Evolutionary conservation across 805 yeast species (phyloP).

Genomic region (Phaffomyces antillensis): DNA sequence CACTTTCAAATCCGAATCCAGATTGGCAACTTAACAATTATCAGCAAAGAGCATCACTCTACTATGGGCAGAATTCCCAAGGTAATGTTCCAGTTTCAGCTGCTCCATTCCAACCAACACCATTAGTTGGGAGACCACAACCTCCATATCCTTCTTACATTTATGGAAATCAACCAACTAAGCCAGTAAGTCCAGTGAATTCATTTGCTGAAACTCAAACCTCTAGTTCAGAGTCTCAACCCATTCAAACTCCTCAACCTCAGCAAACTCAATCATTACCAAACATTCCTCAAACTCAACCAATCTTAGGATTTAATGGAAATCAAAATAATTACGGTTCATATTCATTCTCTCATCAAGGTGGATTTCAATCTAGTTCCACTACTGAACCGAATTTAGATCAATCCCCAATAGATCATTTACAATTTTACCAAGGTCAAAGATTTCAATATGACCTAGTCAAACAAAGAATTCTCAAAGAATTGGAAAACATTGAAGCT

Average conservation of each 20-base stretch:
- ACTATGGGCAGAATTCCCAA: conserved; percentile 6
- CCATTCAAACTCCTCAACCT: not conserved
- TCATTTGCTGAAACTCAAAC: not conserved
- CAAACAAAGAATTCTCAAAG: conserved; percentile 12
- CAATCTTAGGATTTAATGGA: too few species aligned
- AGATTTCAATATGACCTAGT: conserved; percentile 18
- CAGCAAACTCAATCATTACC: conserved; percentile 1
- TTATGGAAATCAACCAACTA: conserved; percentile 3
- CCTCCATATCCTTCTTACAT: conserved; percentile 1
- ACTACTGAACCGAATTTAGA: not conserved
- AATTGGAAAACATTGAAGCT: conserved; percentile 9
- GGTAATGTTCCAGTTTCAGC: not conserved
- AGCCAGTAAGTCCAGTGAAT: conserved; percentile 1
- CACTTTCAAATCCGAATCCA: conserved; percentile 1
- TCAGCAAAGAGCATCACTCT: conserved; percentile 5
- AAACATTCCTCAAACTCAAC: not conserved
- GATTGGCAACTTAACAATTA: conserved; percentile 8
- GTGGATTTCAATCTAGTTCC: not conserved
- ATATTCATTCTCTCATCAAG: not conserved
- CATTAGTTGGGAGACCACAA: too few species aligned
- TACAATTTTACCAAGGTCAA: conserved; percentile 16
- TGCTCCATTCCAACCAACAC: not conserved
- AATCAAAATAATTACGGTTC: not conserved
- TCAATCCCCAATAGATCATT: not conserved
- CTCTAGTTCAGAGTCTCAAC: not conserved